Conservation (phyloP, 176 grass and related monocot genomes). For the Bromus sterilis region DNA sequence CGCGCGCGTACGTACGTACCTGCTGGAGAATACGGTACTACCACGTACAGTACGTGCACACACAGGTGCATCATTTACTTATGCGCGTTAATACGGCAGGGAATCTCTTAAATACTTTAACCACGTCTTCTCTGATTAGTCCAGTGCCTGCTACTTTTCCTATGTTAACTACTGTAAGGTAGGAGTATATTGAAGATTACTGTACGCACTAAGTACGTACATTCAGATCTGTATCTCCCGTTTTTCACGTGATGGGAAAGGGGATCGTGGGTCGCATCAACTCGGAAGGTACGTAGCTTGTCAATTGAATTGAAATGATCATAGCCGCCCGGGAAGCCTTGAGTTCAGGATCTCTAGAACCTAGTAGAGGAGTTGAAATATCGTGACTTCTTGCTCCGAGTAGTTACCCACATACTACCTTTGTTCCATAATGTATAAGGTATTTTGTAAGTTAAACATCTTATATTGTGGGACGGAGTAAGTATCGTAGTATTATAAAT, state of each 20-base stretch:
- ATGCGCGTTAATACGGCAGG: neutral
- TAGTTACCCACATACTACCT: no score
- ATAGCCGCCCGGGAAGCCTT: no score
- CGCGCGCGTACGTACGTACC: neutral
- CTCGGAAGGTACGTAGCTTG: no score
- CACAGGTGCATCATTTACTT: neutral
- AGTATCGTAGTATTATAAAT: no score
- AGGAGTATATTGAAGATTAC: no score
- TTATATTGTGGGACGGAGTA: no score
- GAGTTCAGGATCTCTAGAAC: no score
- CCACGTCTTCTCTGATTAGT: neutral
- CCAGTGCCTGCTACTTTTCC: neutral
- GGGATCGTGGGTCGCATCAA: neutral
- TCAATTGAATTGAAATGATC: no score
- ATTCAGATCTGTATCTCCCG: neutral
- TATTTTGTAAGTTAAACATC: no score
- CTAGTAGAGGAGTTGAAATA: no score
- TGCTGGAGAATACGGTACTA: neutral
- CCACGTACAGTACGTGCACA: neutral
- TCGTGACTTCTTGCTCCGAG: no score
- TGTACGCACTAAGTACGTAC: neutral
- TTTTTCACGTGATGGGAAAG: slow-evolving; percentile 2
- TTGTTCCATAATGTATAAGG: no score
- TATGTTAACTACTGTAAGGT: neutral
- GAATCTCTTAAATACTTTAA: neutral